Percentiles rank a stretch among this genome's conserved stretches.
Evolutionary conservation across 176 grass and related monocot species (phyloP).

Genomic region (Lolium multiflorum): DNA sequence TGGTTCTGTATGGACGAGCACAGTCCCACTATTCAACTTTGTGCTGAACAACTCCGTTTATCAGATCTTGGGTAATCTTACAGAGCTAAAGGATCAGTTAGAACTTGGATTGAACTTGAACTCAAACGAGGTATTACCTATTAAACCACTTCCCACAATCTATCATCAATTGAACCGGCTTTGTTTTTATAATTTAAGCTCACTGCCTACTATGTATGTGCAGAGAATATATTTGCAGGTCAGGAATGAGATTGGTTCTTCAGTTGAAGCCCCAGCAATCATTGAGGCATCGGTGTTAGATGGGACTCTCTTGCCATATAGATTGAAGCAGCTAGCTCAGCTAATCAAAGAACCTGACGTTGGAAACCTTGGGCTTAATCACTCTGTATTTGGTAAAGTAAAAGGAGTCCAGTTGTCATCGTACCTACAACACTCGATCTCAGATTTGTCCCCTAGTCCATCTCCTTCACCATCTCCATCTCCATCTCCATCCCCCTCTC

Average conservation of each 20-base stretch:
- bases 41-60: constrained; percentile 68
- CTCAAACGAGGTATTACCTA: constrained; percentile 64
- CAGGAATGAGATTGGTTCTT: constrained; percentile 72
- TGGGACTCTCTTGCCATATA: constrained; percentile 77
- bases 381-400: constrained; percentile 88
- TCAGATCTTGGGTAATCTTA: constrained; percentile 70
- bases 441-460: constrained; percentile 63
- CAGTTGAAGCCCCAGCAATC: constrained; percentile 58
- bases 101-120: constrained; percentile 76
- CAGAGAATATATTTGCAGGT: constrained; percentile 76
- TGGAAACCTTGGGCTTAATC: constrained; percentile 80
- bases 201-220: constrained; percentile 7
- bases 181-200: constrained; percentile 32
- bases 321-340: constrained; percentile 78
- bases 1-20: constrained; percentile 66
- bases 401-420: constrained; percentile 82
- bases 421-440: constrained; percentile 61
- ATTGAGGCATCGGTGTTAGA: constrained; percentile 67
- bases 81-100: constrained; percentile 67
- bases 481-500: constrained; percentile 34
- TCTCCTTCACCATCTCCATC: constrained; percentile 57
- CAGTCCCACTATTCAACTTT: constrained; percentile 70
- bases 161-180: constrained; percentile 24
- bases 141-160: background rate
- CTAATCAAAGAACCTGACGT: constrained; percentile 57